A percentile compares a stretch with the other conserved stretches of the same genome.
These are phyloP conservation scores for Umbelopsis sp. DNA, from an alignment of 371 early-diverging fungal species.

Conservation along the genomic window DNA sequence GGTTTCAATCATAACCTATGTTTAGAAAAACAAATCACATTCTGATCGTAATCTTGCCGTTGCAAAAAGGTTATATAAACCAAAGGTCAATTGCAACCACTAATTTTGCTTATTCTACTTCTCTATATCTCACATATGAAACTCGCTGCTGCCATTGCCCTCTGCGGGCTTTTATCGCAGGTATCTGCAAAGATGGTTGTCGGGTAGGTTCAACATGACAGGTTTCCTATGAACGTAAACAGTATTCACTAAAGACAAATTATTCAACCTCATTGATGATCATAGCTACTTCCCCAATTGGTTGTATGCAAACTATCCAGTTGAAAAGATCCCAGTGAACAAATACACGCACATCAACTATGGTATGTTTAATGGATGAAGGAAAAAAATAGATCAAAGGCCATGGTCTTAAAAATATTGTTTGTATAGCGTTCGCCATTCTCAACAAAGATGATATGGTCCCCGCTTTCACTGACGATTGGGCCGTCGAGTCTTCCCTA, in stretches of 20 bases:
- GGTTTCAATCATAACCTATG: neutral
- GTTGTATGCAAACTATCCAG: conserved; percentile 56
- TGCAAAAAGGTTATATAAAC: neutral
- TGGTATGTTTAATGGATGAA: conserved; percentile 34
- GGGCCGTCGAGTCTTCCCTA: conserved; percentile 42
- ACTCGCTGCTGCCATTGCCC: neutral
- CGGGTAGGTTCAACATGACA: neutral
- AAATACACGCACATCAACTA: conserved; percentile 71
- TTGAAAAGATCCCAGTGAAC: conserved; percentile 44
- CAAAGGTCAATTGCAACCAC: neutral
- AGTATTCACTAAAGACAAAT: neutral
- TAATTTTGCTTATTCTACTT: neutral
- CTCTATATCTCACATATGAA: neutral
- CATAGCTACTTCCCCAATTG: conserved; percentile 64
- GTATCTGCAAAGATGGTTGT: conserved; percentile 13
- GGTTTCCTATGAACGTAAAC: neutral
- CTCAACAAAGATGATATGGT: conserved; percentile 33
- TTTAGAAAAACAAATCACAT: neutral
- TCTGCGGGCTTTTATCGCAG: conserved; percentile 3
- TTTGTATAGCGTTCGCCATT: conserved; percentile 43
- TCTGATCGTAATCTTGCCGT: neutral
- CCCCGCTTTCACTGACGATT: conserved; percentile 56
- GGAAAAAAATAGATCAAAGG: conserved; percentile 14
- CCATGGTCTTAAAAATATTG: neutral
- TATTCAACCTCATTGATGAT: conserved; percentile 25